These are phyloP conservation scores for Daldinia vernicosa DNA, from an alignment of 495 filamentous ascomycete species.

Conservation along the genomic window DNA sequence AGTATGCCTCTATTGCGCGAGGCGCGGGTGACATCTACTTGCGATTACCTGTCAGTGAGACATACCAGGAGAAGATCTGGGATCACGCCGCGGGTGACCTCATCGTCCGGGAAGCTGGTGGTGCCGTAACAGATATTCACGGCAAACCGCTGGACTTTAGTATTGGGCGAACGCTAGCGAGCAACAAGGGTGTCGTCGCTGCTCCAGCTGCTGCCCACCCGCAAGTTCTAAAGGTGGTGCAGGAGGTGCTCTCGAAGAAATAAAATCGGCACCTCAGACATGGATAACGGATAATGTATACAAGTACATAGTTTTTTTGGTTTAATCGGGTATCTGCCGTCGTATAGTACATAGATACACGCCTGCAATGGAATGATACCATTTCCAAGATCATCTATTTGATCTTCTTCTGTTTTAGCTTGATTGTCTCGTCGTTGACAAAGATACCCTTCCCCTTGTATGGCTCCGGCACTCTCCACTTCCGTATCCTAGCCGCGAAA, in stretches of 20 bases:
- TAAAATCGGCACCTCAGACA: constrained; percentile 26
- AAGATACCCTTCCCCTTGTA: constrained; percentile 99
- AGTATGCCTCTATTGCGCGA: constrained; percentile 95
- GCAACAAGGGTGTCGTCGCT: constrained; percentile 93
- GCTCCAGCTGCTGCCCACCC: constrained; percentile 78
- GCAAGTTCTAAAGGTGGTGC: constrained; percentile 82
- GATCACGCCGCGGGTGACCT: constrained; percentile 97
- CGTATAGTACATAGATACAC: constrained; percentile 46
- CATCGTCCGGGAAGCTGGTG: constrained; percentile 93
- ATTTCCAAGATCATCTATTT: constrained; percentile 67
- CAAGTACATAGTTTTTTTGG: constrained; percentile 42
- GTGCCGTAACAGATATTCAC: constrained; percentile 84
- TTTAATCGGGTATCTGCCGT: constrained; percentile 44
- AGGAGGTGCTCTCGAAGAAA: constrained; percentile 70
- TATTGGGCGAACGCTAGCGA: constrained; percentile 81
- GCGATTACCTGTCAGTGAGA: constrained; percentile 79
- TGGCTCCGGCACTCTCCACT: constrained; percentile 91
- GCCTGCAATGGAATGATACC: constrained; percentile 20
- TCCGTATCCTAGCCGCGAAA: constrained; percentile 87
- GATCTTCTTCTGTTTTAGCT: constrained; percentile 98
- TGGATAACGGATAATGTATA: constrained; percentile 35
- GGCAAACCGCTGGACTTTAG: constrained; percentile 85
- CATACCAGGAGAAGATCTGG: constrained; percentile 99
- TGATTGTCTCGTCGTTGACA: constrained; percentile 95
- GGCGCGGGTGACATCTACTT: constrained; percentile 96